Conservation (phyloP, 139 green algal species). For the Diplosphaera chodatii region DNA sequence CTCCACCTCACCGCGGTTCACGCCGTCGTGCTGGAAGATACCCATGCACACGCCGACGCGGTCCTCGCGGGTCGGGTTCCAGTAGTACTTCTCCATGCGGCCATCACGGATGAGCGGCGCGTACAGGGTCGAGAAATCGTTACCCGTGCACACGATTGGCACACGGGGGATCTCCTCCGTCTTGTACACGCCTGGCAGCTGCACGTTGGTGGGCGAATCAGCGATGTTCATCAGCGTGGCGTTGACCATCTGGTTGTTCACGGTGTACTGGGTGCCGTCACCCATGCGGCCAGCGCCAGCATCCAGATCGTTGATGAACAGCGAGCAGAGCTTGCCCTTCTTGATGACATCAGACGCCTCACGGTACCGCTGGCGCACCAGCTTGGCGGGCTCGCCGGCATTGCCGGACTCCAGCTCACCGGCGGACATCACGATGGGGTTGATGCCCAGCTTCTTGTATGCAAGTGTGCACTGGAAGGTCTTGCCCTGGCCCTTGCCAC, state of each 20-base stretch:
- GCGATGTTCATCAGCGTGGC: slow-evolving; percentile 99
- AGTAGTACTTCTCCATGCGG: slow-evolving; percentile 99
- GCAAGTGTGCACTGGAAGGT: slow-evolving; percentile 84
- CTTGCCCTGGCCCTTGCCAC: slow-evolving; percentile 96
- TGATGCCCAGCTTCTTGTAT: slow-evolving; percentile 97
- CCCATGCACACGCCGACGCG: slow-evolving; percentile 92
- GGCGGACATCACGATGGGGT: slow-evolving; percentile 96
- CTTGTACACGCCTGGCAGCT: slow-evolving; percentile 94
- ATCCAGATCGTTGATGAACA: slow-evolving; percentile 99
- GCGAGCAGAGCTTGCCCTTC: slow-evolving; percentile 97
- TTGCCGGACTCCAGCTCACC: slow-evolving; percentile 99
- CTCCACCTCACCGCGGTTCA: slow-evolving; percentile 59
- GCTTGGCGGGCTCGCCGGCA: slow-evolving; percentile 96
- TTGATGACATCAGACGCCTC: slow-evolving; percentile 97
- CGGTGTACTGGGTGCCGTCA: slow-evolving; percentile 96
- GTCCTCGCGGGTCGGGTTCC: slow-evolving; percentile 88
- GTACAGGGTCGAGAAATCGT: slow-evolving; percentile 99
- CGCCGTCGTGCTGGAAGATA: slow-evolving; percentile 87
- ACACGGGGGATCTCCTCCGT: slow-evolving; percentile 77
- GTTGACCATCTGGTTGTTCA: slow-evolving; percentile 99
- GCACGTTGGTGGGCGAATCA: slow-evolving; percentile 98
- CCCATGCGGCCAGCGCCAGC: slow-evolving; percentile 94
- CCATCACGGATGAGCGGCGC: slow-evolving; percentile 98
- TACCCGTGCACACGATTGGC: slow-evolving; percentile 94
- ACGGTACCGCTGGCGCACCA: slow-evolving; percentile 93